These are phyloP conservation scores for Hibiscus mutabilis DNA, from an alignment of 345 rosid species.

Conservation along the genomic window DNA sequence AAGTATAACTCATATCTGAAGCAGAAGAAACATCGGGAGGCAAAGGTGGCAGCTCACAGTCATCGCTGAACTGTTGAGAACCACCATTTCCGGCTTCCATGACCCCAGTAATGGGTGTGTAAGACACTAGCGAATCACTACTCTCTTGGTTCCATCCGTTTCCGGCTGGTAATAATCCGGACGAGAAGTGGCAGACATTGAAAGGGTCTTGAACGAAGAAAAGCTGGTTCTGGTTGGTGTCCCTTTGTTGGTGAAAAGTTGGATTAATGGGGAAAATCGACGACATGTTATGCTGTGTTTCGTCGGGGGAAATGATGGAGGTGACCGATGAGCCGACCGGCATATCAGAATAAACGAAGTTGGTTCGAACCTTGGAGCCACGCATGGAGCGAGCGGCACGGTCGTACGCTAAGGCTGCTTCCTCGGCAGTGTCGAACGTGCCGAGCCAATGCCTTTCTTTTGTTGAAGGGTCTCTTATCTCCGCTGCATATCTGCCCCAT, in stretches of 20 bases:
- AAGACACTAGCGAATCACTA: constrained; percentile 15
- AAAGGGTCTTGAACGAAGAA: constrained; percentile 23
- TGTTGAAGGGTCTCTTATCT: constrained; percentile 84
- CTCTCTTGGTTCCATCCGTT: constrained; percentile 33
- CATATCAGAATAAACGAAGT: constrained; percentile 88
- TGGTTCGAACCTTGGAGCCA: constrained; percentile 78
- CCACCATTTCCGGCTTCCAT: constrained; percentile 19
- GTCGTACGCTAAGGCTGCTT: constrained; percentile 90
- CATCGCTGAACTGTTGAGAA: constrained; percentile 18
- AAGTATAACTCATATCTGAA: constrained; percentile 12
- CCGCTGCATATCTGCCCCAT: constrained; percentile 95
- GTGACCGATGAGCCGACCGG: constrained; percentile 81
- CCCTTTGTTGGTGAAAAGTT: constrained; percentile 20
- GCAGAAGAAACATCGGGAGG: constrained; percentile 55
- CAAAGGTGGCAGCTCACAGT: constrained; percentile 72
- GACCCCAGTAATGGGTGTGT: constrained; percentile 28
- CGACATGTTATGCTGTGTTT: constrained; percentile 44
- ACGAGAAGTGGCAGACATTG: constrained; percentile 19
- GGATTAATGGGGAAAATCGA: constrained; percentile 41
- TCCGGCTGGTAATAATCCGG: not conserved
- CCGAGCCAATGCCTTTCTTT: constrained; percentile 95
- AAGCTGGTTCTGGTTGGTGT: constrained; percentile 18
- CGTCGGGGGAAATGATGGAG: constrained; percentile 79
- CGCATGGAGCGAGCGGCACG: constrained; percentile 87
- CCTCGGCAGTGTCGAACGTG: constrained; percentile 83